phyloP scores from a whole-genome alignment of 2,329 filamentous ascomycete species.

The Cladobotryum mycophilum region DNA sequence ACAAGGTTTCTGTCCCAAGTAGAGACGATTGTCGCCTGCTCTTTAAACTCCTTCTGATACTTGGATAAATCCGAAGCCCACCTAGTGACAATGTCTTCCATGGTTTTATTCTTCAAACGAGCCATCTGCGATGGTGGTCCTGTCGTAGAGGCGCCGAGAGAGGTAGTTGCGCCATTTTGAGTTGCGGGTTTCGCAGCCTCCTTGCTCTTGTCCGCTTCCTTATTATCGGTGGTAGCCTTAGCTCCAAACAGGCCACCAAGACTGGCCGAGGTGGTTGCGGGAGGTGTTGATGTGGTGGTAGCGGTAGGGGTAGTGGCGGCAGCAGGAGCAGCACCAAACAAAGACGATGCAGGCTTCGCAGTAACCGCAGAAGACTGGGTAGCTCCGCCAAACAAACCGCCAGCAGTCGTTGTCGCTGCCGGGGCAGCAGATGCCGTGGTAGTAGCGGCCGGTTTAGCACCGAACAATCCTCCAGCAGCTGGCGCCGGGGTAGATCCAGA shows the following conservation, averaged over 20 bases:
- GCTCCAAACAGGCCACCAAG: conserved; percentile 28
- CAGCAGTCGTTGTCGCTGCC: conserved; percentile 19
- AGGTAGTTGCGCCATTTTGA: conserved; percentile 27
- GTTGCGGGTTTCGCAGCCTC: conserved; percentile 25
- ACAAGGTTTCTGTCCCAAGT: conserved; percentile 89
- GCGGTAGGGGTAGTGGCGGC: conserved; percentile 17
- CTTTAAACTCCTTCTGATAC: conserved; percentile 94
- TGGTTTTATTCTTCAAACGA: conserved; percentile 93
- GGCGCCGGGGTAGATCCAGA: conserved; percentile 22
- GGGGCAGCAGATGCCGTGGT: conserved; percentile 21
- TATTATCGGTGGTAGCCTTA: conserved; percentile 26
- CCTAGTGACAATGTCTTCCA: conserved; percentile 96
- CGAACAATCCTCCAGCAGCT: conserved; percentile 26
- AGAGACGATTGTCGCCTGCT: conserved; percentile 79
- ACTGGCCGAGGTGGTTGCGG: conserved; percentile 26
- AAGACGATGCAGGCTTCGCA: conserved; percentile 18
- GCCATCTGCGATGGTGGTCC: conserved; percentile 81
- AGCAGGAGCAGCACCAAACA: conserved; percentile 21
- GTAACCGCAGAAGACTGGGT: conserved; percentile 17
- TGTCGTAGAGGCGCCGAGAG: conserved; percentile 65
- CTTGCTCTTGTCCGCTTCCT: conserved; percentile 16
- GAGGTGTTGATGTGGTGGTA: conserved; percentile 22
- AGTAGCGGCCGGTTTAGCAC: conserved; percentile 26
- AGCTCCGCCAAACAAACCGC: conserved; percentile 20
- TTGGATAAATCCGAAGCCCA: conserved; percentile 95